Evolutionary conservation across 805 yeast genomes (phyloP).

Genomic region (Lachancea thermotolerans): DNA sequence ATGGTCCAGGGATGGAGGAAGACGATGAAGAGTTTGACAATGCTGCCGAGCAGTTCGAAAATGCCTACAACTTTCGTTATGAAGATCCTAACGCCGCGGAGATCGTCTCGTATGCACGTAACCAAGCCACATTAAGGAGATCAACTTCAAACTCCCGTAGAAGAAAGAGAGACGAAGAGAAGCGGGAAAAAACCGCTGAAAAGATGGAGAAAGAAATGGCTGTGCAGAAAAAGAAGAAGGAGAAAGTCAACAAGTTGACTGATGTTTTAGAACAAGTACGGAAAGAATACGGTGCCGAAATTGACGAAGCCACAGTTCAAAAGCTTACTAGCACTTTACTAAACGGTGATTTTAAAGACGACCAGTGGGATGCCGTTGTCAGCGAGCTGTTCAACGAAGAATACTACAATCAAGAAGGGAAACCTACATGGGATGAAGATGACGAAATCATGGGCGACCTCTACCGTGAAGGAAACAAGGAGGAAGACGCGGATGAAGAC

Average conservation of each 20-base stretch:
- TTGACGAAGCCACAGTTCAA: constrained; percentile 50
- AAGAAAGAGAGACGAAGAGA: constrained; percentile 69
- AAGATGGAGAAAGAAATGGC: constrained; percentile 51
- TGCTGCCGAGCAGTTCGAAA: constrained; percentile 85
- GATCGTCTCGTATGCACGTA: constrained; percentile 90
- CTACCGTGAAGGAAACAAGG: constrained; percentile 32
- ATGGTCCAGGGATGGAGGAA: constrained; percentile 39
- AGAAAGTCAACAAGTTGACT: constrained; percentile 69
- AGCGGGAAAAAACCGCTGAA: constrained; percentile 45
- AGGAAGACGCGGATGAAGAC: constrained; percentile 34
- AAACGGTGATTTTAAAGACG: constrained; percentile 81
- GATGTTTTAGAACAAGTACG: constrained; percentile 47
- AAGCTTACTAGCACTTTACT: constrained; percentile 72
- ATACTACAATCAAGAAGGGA: constrained; percentile 54
- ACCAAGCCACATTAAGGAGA: constrained; percentile 85
- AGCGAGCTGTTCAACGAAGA: constrained; percentile 80
- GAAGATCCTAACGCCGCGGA: constrained; percentile 91
- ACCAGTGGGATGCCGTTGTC: constrained; percentile 87
- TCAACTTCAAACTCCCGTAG: constrained; percentile 68
- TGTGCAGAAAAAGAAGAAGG: constrained; percentile 63
- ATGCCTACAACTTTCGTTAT: constrained; percentile 88
- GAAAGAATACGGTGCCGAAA: constrained; percentile 39
- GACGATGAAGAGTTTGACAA: constrained; percentile 87
- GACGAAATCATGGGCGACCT: constrained; percentile 45
- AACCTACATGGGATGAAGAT: constrained; percentile 63